Evolutionary conservation across 129 eudicot species (phyloP).

Genomic region (Solidago caesia): DNA sequence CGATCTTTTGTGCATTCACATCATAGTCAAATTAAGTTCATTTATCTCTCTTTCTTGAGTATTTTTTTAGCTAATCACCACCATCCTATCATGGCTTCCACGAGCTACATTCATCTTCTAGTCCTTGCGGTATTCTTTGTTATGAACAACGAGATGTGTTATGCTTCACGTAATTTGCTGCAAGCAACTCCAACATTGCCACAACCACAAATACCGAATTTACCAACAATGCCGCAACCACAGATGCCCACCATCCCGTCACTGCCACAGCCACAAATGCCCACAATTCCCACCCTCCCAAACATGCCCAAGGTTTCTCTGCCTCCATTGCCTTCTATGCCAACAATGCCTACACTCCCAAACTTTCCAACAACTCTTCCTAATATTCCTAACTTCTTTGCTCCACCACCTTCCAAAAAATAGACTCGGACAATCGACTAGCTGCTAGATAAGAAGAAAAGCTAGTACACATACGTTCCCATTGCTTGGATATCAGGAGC

Average conservation of each 20-base stretch:
- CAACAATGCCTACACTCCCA: conserved; percentile 22
- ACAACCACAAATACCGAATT: too few species aligned
- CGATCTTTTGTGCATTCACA: not conserved
- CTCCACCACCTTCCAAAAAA: conserved; percentile 27
- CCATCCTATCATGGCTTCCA: conserved; percentile 14
- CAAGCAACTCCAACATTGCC: not conserved
- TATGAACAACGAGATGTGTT: too few species aligned
- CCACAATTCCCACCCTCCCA: conserved; percentile 16
- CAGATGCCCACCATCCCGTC: conserved; percentile 7
- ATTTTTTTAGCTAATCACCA: not conserved
- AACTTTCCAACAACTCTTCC: conserved; percentile 31
- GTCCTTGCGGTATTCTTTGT: not conserved
- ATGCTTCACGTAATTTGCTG: too few species aligned
- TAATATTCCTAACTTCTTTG: conserved; percentile 21
- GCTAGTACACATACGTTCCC: not conserved
- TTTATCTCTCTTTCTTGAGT: not conserved
- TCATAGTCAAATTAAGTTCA: not conserved
- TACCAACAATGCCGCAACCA: too few species aligned
- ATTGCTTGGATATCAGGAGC: not conserved
- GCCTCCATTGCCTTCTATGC: conserved; percentile 29
- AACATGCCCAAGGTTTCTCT: conserved; percentile 27
- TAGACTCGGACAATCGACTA: not conserved
- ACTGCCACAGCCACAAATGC: conserved; percentile 19
- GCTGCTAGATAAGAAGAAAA: not conserved
- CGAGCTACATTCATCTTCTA: not conserved